Evolutionary conservation across 768 basidiomycete genomes (phyloP), one percentile per base, ranked within the genome.

Genomic region (Lactarius vividus): DNA sequence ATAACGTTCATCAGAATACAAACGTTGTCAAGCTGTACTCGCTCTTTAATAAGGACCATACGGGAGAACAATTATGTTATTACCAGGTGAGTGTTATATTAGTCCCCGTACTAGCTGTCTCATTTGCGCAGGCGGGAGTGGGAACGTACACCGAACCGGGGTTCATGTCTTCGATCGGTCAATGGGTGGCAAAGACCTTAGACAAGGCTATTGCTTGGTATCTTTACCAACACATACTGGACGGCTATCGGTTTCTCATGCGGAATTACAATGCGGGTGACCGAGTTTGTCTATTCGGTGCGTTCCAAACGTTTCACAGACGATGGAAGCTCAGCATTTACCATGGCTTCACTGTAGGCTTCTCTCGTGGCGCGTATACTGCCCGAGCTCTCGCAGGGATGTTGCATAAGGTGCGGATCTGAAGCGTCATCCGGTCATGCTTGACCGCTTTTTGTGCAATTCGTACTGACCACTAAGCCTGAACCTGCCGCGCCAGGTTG

Each of bases 181-280:
- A 79, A 52, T 83, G 84, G 83, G 69, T 79, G 0, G 89, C 88
- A 9, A 85, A 85, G 71, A 72, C 87, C 16, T 65, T 87, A 44
- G 91, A 93, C 69, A 74, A 82, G 56, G 90, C 88, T 0, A 76
- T 91, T 63, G 91, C 91, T 26, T 91, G 88, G 89, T 91, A 87
- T 71, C 77, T 92, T 40, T 84, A 86, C 59, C 82, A 71, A 2
- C 90, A 91, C 75, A 86, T 91, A 35, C 83, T 86, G 77, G 87
- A 83, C 18, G 91, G 91, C 0, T 93, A 92, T 74, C 79, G 78
- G 67, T 92, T 87, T 74, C 76, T 93, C 59, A 91, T 92, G 91
- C 81, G 87, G 66, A 91, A 88, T 71, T 91, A 88, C 72, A 79
- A 76, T 20, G 68, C 75, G 0, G 92, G 91, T 1, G 90, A 91